Evolutionary conservation across 2,329 filamentous ascomycete genomes (phyloP), one percentile per base, ranked within the genome.

Genomic region (Byssoonygena ceratinophila): DNA sequence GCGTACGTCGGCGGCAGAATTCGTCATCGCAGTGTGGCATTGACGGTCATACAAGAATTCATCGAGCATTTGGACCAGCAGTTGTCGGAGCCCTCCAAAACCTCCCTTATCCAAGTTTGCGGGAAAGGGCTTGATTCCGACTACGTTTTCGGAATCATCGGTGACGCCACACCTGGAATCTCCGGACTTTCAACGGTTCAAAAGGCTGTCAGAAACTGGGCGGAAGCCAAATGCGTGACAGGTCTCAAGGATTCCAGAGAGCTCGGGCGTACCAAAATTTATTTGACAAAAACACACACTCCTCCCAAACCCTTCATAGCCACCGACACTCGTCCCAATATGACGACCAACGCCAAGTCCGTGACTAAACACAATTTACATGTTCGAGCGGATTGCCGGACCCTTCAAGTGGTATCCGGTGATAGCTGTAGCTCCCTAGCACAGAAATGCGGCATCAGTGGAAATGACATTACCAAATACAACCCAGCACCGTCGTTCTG

Each of bases 371-470:
- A n/a, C n/a, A n/a, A n/a, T n/a, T n/a, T n/a, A n/a, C n/a, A n/a
- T n/a, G n/a, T n/a, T n/a, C n/a, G 32, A 4, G 32, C 25, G 25
- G 43, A 20, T 27, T 56, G 54, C 22, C 16, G 32, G 14, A 23
- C 46, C 9, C 58, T 62, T 9, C 59, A 69, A 31, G 69, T 72
- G 8, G 57, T 59, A 1, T 58, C 60, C 0, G 68, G 67, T 1
- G 69, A 74, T 47, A 57, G 61, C 40, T 75, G 73, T 40, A 61
- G 53, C 0, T 54, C 64, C 0, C 59, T 76, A 0, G 71, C 70
- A 0, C 47, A 57, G 4, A 60, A 61, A 34, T 76, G 73, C 50
- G 66, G 68, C 3, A 70, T 76, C 12, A 66, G 66, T 0, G 55
- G 57, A 1, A 46, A 57, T 9, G 61, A 74, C 69, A 75, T 43